phyloP scores from a whole-genome alignment of 176 grass and related monocot genomes.

The Paspalum vaginatum region DNA sequence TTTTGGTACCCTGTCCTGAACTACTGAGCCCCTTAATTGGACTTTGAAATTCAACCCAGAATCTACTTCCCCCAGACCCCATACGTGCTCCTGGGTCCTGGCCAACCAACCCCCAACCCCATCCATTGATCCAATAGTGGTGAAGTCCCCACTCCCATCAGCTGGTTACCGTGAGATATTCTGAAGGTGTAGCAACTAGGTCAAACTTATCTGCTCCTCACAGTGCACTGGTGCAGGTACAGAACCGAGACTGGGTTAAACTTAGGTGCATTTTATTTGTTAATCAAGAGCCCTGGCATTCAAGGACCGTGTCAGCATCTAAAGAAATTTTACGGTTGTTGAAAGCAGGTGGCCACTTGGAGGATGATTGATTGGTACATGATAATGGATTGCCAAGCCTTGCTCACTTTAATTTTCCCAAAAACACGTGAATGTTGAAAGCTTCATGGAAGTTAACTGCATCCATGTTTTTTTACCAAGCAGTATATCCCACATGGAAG shows the following conservation, averaged over 20 bases:
- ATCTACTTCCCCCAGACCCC: background rate
- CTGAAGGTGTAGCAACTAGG: background rate
- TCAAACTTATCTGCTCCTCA: background rate
- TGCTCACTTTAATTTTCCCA: background rate
- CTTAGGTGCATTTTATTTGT: background rate
- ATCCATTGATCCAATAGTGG: background rate
- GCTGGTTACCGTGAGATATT: background rate
- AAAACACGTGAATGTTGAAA: background rate
- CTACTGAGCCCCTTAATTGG: background rate
- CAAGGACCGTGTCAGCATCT: background rate
- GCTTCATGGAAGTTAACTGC: background rate
- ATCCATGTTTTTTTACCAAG: background rate
- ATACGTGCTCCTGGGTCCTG: background rate
- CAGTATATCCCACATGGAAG: background rate
- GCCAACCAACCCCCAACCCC: background rate
- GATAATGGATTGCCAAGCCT: background rate
- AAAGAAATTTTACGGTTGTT: background rate
- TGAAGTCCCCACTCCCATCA: background rate
- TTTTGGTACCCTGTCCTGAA: background rate
- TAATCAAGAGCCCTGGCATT: background rate
- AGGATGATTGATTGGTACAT: background rate
- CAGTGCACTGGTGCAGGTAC: background rate
- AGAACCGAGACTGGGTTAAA: background rate
- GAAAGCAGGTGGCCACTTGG: background rate
- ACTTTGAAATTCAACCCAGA: background rate